Conservation (phyloP, 2,329 filamentous ascomycete genomes). For the Microdochium paspali region DNA sequence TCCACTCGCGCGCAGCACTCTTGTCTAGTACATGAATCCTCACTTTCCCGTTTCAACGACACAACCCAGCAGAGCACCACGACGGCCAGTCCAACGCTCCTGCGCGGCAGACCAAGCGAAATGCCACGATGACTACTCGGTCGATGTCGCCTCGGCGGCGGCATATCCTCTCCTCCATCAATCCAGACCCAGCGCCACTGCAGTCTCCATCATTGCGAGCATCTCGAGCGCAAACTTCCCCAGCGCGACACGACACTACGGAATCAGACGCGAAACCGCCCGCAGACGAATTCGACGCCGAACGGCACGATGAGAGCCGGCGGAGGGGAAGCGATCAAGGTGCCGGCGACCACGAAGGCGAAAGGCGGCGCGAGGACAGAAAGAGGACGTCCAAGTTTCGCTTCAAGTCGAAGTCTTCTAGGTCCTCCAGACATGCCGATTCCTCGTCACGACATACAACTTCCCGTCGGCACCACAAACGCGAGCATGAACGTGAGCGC, state of each 20-base stretch:
- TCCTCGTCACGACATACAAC: conserved; percentile 8
- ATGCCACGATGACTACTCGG: conserved; percentile 13
- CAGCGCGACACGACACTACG: no score
- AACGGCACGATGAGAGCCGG: neutral
- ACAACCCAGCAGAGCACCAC: neutral
- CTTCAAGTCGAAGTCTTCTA: conserved; percentile 25
- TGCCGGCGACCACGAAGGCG: neutral
- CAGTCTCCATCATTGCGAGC: conserved; percentile 1
- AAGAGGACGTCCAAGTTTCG: conserved; percentile 26
- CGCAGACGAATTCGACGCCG: no score
- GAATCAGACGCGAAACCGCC: no score
- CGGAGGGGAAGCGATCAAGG: neutral
- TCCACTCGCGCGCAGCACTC: no score
- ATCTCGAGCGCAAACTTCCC: no score
- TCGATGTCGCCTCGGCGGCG: conserved; percentile 28
- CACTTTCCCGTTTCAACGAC: no score
- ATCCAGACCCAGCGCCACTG: conserved; percentile 17
- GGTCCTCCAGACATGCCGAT: neutral
- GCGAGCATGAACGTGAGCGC: conserved; percentile 2
- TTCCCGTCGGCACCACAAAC: conserved; percentile 12
- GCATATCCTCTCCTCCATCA: conserved; percentile 40
- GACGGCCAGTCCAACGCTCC: neutral
- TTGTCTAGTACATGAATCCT: no score
- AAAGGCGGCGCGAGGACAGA: neutral
- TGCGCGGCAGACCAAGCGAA: neutral